A percentile compares a stretch with the other conserved stretches of the same genome.
Evolutionary conservation across 2,329 filamentous ascomycete species (phyloP).

Genomic region (Neofusicoccum umdonicola): DNA sequence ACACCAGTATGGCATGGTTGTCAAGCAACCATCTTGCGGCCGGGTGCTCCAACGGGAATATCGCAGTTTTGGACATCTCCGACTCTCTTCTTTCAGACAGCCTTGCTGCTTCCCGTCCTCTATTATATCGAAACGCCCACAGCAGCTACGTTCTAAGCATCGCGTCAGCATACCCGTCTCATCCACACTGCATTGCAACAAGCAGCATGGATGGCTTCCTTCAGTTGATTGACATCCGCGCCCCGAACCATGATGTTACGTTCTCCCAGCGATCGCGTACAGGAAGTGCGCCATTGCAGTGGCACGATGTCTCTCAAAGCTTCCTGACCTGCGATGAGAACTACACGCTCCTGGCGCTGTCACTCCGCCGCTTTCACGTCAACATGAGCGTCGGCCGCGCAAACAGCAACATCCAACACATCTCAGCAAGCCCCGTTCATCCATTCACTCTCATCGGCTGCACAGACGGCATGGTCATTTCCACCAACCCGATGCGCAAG

Average conservation of each 20-base stretch:
- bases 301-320: conserved; percentile 55
- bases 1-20: conserved; percentile 57
- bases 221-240: conserved; percentile 54
- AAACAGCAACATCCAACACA: conserved; percentile 38
- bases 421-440: conserved; percentile 54
- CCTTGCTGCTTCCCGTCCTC: conserved; percentile 32
- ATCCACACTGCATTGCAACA: conserved; percentile 53
- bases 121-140: conserved; percentile 44
- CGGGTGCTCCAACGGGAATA: conserved; percentile 56
- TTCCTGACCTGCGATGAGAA: conserved; percentile 57
- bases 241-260: conserved; percentile 44
- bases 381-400: conserved; percentile 39
- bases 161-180: conserved; percentile 52
- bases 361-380: conserved; percentile 53
- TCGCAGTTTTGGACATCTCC: conserved; percentile 53
- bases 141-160: conserved; percentile 49
- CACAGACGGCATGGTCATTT: conserved; percentile 51
- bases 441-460: conserved; percentile 54
- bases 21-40: conserved; percentile 55
- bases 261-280: conserved; percentile 50
- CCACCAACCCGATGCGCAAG: conserved; percentile 52
- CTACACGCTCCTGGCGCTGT: conserved; percentile 48
- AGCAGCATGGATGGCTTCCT: conserved; percentile 56
- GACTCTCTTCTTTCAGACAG: conserved; percentile 32
- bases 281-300: conserved; percentile 49